A percentile compares a stretch with the other conserved stretches of the same genome.
phyloP scores from a whole-genome alignment of 75 land plant genomes.

The Chamaecyparis obtusa region DNA sequence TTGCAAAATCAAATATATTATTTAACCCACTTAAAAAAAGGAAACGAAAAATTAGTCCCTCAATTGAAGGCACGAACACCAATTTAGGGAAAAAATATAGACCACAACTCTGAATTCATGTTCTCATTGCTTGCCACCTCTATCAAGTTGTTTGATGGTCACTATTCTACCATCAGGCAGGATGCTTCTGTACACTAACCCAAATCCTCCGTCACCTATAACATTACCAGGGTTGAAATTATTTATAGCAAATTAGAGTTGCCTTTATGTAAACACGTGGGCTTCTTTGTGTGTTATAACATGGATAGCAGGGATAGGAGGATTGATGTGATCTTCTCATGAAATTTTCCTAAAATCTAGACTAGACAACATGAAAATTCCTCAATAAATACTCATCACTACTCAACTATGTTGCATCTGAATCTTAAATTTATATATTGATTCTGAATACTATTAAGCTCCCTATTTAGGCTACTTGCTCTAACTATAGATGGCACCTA shows the following conservation, averaged over 20 bases:
- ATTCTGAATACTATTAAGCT: not conserved
- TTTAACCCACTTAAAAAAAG: too few relatives aligned
- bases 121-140: conserved; percentile 74
- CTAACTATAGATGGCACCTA: not conserved
- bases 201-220: conserved; percentile 79
- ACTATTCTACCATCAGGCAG: conserved; percentile 57
- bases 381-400: too few relatives aligned
- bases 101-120: conserved; percentile 86
- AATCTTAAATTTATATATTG: not conserved
- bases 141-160: conserved; percentile 76
- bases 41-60: too few relatives aligned
- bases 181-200: conserved; percentile 65
- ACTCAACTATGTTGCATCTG: not conserved
- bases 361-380: not conserved
- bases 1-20: too few relatives aligned
- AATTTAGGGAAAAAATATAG: not conserved
- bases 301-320: not conserved
- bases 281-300: conserved; percentile 32
- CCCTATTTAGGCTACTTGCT: not conserved
- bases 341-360: not conserved
- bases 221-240: conserved; percentile 67
- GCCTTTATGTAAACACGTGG: conserved; percentile 71
- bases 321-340: not conserved
- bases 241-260: conserved; percentile 66
- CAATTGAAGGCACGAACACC: not conserved